Evolutionary conservation across 306 rosid species (phyloP).

Genomic region (Acacia crassicarpa): DNA sequence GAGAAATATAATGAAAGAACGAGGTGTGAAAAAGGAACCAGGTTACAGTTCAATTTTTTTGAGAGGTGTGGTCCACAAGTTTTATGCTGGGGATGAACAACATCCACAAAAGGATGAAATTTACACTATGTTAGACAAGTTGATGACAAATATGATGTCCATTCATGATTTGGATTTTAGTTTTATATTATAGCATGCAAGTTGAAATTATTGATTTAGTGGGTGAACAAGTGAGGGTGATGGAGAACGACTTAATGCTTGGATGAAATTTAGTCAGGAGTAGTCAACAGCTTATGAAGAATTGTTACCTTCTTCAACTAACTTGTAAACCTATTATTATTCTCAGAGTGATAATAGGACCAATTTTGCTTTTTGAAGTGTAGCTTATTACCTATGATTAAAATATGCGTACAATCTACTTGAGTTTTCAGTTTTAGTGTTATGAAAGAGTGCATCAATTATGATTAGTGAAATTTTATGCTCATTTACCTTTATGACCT

Average conservation of each 20-base stretch:
- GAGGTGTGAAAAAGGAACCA: slow-evolving; percentile 68
- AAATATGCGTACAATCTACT: neutral
- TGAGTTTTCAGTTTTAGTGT: neutral
- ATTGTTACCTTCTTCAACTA: neutral
- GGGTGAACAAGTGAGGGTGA: neutral
- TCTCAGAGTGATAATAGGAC: neutral
- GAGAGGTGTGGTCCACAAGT: slow-evolving; percentile 61
- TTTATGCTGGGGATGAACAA: slow-evolving; percentile 64
- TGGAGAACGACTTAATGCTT: neutral
- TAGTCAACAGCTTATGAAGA: neutral
- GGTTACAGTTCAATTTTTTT: slow-evolving; percentile 69
- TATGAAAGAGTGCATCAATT: neutral
- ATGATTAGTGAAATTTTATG: neutral
- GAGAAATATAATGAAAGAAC: slow-evolving; percentile 64
- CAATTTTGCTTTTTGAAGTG: neutral
- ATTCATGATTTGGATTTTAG: slow-evolving; percentile 29
- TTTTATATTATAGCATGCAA: neutral
- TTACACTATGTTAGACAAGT: slow-evolving; percentile 49
- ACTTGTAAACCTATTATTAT: neutral
- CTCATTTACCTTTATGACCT: neutral
- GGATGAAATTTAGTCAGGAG: neutral
- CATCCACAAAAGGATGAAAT: slow-evolving; percentile 59
- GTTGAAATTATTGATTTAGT: neutral
- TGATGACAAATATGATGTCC: slow-evolving; percentile 40
- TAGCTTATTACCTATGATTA: neutral